Base-by-base conservation (phyloP, 805 yeast species). In the Candida xiaguanensis region DNA sequence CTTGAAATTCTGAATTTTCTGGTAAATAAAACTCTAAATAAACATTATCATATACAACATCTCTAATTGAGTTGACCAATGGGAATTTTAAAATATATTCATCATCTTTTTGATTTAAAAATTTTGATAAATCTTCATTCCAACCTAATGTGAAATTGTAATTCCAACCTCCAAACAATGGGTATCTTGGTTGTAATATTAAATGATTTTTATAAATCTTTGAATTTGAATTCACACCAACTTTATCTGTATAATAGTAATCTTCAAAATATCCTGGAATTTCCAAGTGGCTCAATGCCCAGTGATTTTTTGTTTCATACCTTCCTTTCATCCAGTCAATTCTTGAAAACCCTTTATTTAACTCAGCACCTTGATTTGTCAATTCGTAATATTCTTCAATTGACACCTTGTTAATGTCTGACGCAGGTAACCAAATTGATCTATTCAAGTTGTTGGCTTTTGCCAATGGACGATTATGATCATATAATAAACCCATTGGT, bases 121-220 rank as follows among this genome's bases (percentile, higher is more conserved):
- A 81, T 32, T 76, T 63, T 12, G 65, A 53, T 30, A 90, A 62
- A 15, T 70, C 65, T 47, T 78, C 75, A 36, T 82, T 77, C 96
- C 96, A 93, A n/a, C 98, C 98, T 50, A 91, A 62, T 16, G 98
- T 93, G 71, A 87, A 93, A 64, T 91, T 88, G 64, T 88, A 91
- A 53, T 81, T 75, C 99, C 99, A 93, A 31, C 90, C 95, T 35
- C 99, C 99, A 62, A 87, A 85, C 5, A 93, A 59, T n/a, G 99
- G 99, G 69, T 71, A 93, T 59, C 99, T 76, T 41, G 98, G 98
- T 53, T 75, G 77, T 47, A 93, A 59, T 25, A 81, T 66, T 34
- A 87, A 63, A 44, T 65, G 62, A 31, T 72, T 61, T 30, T 62
- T 61, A 3, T 63, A 55, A 18, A 65, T 44, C 45, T 68, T 67